A percentile compares a stretch with the other conserved stretches of the same genome.
These are phyloP conservation scores for Cladosporium sphaerospermum DNA, from an alignment of 2,329 filamentous ascomycete genomes.

Conservation along the genomic window DNA sequence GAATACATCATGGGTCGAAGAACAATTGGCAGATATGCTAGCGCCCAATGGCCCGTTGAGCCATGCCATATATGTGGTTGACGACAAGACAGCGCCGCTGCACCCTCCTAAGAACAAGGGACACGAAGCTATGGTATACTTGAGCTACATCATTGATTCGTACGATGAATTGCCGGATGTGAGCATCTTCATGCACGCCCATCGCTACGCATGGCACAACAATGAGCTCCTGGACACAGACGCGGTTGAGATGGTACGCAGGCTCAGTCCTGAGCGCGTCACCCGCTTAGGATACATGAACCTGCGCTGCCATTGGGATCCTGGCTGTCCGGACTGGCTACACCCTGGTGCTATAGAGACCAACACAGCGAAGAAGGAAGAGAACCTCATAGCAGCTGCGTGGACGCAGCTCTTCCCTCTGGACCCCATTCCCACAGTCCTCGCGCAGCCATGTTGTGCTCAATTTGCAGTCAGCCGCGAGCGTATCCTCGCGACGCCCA, in stretches of 20 bases:
- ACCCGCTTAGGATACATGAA: slow-evolving; percentile 49
- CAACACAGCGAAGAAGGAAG: slow-evolving; percentile 36
- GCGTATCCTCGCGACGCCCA: slow-evolving; percentile 49
- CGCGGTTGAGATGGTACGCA: slow-evolving; percentile 39
- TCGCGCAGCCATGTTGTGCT: slow-evolving; percentile 58
- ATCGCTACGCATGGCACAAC: slow-evolving; percentile 54
- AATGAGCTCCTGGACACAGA: slow-evolving; percentile 44
- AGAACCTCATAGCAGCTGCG: slow-evolving; percentile 37
- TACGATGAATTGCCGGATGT: slow-evolving; percentile 55
- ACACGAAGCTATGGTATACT: slow-evolving; percentile 57
- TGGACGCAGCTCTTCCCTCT: slow-evolving; percentile 46
- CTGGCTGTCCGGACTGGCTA: slow-evolving; percentile 52
- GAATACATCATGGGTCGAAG: slow-evolving; percentile 49
- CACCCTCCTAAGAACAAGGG: slow-evolving; percentile 54
- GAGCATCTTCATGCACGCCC: slow-evolving; percentile 56
- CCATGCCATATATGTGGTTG: slow-evolving; percentile 47
- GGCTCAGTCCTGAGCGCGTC: slow-evolving; percentile 42
- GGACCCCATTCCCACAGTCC: slow-evolving; percentile 42
- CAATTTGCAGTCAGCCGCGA: slow-evolving; percentile 58
- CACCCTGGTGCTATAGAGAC: slow-evolving; percentile 38
- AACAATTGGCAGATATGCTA: slow-evolving; percentile 41
- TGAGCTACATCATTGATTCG: slow-evolving; percentile 56
- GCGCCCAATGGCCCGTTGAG: slow-evolving; percentile 29
- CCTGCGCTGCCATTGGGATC: slow-evolving; percentile 49
- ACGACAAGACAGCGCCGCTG: slow-evolving; percentile 42